Evolutionary conservation across 495 filamentous ascomycete species (phyloP), one percentile per base, ranked within the genome.

Genomic region (Penicillium soppii): DNA sequence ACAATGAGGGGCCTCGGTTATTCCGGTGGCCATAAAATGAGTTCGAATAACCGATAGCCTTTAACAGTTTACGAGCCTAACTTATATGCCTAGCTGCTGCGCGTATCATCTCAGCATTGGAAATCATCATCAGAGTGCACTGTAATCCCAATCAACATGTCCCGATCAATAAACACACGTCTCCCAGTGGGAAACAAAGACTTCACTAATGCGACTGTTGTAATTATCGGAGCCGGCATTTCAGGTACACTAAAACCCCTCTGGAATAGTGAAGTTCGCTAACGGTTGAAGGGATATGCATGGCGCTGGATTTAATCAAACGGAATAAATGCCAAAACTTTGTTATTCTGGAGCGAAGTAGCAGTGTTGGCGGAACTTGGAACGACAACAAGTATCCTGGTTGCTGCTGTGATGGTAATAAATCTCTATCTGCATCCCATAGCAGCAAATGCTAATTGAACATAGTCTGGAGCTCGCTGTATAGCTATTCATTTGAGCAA

Each of bases 401-500:
- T 5, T 76, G 75, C 52, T 80, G 76, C 43, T 82, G 78, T 49
- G 79, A 81, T 61, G 67, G 74, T 78, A 56, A 35, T 58, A 44
- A 1, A 15, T 3, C n/a, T n/a, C n/a, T n/a, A n/a, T 32, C 15
- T 38, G 9, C 3, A 16, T 16, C n/a, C n/a, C n/a, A 47, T 8
- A 36, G 5, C 41, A 20, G 19, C 15, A 33, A 7, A 15, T 33
- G 25, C 54, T 64, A 20, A 62, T 17, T 19, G 17, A 6, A 3
- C 12, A 0, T 47, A 75, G 73, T 81, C 9, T 71, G 67, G 64
- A 76, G 74, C 41, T 41, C 67, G 1, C 55, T 81, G 9, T 89
- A 88, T 63, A 85, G 82, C 51, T 87, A 82, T 58, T 80, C 81
- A 4, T 88, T 87, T 53, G 84, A 83, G 23, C 83, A 84, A 10